phyloP scores from a whole-genome alignment of 1,139 yeast genomes.

The Zygosaccharomyces sapae region DNA sequence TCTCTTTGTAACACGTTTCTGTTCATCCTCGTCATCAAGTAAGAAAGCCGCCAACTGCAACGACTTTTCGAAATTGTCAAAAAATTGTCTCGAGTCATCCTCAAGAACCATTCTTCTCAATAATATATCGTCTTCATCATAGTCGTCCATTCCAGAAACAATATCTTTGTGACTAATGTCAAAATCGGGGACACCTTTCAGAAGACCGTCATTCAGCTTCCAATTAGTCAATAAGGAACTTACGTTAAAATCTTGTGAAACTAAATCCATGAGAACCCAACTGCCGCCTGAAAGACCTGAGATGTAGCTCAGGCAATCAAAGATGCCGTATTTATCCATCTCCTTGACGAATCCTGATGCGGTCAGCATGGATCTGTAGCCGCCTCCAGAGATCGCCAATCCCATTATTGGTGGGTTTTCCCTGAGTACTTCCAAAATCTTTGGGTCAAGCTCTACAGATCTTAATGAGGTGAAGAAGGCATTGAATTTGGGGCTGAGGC shows the following conservation, averaged over 20 bases:
- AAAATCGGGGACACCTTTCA: constrained; percentile 51
- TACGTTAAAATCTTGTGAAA: constrained; percentile 45
- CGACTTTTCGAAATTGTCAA: constrained; percentile 5
- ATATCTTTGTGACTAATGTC: constrained; percentile 35
- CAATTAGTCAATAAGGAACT: constrained; percentile 40
- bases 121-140: constrained; percentile 12
- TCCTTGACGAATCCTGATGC: constrained; percentile 62
- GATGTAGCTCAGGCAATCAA: constrained; percentile 52
- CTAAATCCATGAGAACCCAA: constrained; percentile 53
- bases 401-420: constrained; percentile 44
- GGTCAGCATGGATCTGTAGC: constrained; percentile 62
- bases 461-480: constrained; percentile 39
- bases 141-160: constrained; percentile 17
- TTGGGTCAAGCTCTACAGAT: constrained; percentile 41
- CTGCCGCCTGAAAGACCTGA: constrained; percentile 72
- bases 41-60: constrained; percentile 4
- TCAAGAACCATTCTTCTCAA: constrained; percentile 5
- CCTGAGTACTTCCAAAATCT: constrained; percentile 27
- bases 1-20: constrained; percentile 26
- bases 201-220: constrained; percentile 47
- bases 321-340: constrained; percentile 49
- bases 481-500: constrained; percentile 37
- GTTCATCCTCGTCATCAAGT: constrained; percentile 7
- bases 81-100: not conserved
- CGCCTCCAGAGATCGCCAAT: constrained; percentile 68